phyloP scores from a whole-genome alignment of 176 grass and related monocot species.

The Bonia amplexicaulis region DNA sequence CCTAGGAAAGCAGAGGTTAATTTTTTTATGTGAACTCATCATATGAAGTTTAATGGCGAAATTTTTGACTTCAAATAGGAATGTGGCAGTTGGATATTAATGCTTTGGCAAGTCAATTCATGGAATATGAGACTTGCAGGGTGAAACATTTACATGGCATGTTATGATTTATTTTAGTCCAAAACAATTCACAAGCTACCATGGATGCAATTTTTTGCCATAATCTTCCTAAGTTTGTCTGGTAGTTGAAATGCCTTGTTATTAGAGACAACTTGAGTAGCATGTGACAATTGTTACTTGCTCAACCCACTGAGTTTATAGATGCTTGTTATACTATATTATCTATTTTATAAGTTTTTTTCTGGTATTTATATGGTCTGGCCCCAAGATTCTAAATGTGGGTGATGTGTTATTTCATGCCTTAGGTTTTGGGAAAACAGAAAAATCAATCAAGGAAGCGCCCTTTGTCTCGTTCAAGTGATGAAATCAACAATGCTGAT shows the following conservation, averaged over 20 bases:
- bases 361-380: conserved; percentile 2
- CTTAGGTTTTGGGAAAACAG: conserved; percentile 52
- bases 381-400: neutral
- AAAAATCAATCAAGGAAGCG: conserved; percentile 66
- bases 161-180: neutral
- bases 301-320: neutral
- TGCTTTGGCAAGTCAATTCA: conserved; percentile 4
- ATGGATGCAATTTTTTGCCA: neutral
- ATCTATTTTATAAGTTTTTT: neutral
- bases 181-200: neutral
- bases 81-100: neutral
- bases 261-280: neutral
- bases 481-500: conserved; percentile 34
- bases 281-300: neutral
- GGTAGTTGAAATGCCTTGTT: neutral
- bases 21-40: neutral
- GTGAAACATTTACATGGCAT: neutral
- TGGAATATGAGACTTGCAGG: neutral
- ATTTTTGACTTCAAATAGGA: neutral
- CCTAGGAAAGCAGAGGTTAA: neutral
- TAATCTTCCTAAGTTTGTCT: neutral
- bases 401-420: conserved; percentile 4
- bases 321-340: neutral
- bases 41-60: neutral
- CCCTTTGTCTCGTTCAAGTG: conserved; percentile 35